Base-by-base conservation (phyloP, 2,329 filamentous ascomycete genomes). In the Nemania sp. region DNA sequence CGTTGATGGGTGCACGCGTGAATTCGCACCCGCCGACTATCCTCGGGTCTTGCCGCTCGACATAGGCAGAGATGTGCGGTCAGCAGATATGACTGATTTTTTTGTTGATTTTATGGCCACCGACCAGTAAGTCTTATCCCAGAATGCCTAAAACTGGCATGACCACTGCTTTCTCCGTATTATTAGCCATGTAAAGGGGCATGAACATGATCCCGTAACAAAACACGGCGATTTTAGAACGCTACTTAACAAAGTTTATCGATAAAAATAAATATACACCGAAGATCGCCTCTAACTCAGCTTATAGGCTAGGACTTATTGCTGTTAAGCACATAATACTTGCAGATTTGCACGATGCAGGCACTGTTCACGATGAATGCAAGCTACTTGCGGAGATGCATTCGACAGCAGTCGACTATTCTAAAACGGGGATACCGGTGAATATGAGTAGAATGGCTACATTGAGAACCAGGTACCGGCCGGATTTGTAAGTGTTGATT, bases 371-470 rank as follows among this genome's bases (percentile, higher is more conserved):
- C 62, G 20, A 55, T 0, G 79, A 85, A 3, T 93, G 90, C 65
- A 61, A 81, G 13, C 77, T 73, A 1, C 81, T 93, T 18, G 90
- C 91, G 0, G 82, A 83, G 68, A 79, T 93, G 74, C 89, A 92
- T 71, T 93, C 91, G 0, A 89, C 85, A 0, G 91, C 90, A 0
- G 91, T 93, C 0, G 91, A 93, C 76, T 93, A 92, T 73, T 92
- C 90, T 2, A 93, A 93, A 78, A 92, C 90, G 0, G 92, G 93
- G 0, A 87, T 90, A 27, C 78, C 85, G 0, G 88, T 89, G 5
- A 79, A 85, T 6, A 75, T 86, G 41, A 76, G 68, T 0, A 73
- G 80, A 1, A 78, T 89, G 18, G 85, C 83, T 0, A 78, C 70
- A 20, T 64, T 78, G 3, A 78, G 73, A 8, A 78, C 72, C 32